Evolutionary conservation across 2,329 filamentous ascomycete species (phyloP), one percentile per base, ranked within the genome.

Genomic region (Xylariaceae sp.): DNA sequence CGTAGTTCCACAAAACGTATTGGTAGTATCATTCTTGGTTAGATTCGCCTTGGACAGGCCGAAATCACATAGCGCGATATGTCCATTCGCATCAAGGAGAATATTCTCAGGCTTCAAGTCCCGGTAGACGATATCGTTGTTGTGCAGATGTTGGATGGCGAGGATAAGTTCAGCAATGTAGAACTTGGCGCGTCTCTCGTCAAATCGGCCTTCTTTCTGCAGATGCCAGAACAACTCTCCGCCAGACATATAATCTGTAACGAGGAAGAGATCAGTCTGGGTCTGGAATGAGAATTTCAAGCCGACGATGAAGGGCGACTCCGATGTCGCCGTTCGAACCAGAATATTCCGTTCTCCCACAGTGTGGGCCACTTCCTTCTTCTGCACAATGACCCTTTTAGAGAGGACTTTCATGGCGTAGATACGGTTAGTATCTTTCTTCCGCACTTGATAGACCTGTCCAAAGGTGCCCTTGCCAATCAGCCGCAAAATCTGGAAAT

Each of bases 401-500:
- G 94, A 97, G 37, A 99, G 80, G 1, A 99, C 93, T 76, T 99
- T 99, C 94, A 99, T 99, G 63, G 94, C 94, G 71, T 99, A 99
- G 62, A 99, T 97, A 50, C 94, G 88, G 69, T 87, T 86, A 0
- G 93, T 97, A 73, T 99, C 94, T 79, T 90, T 94, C 83, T 99
- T 99, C 68, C 91, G 88, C 5, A 99, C 94, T 73, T 99, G 94
- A 73, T 97, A 99, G 1, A 99, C 94, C 74, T 99, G 94, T 1
- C 94, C 94, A 72, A 99, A 99, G 0, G 94, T 99, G 57, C 94
- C 94, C 76, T 97, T 97, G 63, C 94, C 94, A 65, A 99, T 97
- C 58, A 99, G 84, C 73, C 96, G 94, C 62, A 99, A 78, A 55
- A 99, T 95, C 68, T 96, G 88, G 74, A 99, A 99, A 73, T 99